phyloP scores from a whole-genome alignment of 2,329 filamentous ascomycete species.

The Fusarium virguliforme region DNA sequence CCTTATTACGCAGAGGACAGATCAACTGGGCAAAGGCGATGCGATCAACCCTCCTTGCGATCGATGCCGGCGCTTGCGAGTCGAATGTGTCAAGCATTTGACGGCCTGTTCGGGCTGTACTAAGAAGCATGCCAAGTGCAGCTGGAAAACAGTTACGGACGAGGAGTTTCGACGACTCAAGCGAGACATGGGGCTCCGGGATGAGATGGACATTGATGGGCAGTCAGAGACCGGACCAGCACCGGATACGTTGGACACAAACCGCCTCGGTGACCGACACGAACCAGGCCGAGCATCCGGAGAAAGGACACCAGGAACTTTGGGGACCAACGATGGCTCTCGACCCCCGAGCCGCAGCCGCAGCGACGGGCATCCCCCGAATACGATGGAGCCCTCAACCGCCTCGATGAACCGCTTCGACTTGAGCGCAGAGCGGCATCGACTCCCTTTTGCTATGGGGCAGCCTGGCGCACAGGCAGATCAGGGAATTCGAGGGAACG shows the following conservation, averaged over 20 bases:
- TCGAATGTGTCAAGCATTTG: constrained; percentile 87
- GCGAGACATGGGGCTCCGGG: constrained; percentile 50
- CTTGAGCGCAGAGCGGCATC: constrained; percentile 44
- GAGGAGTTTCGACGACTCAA: constrained; percentile 70
- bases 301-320: constrained; percentile 43
- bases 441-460: constrained; percentile 36
- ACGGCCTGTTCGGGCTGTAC: constrained; percentile 91
- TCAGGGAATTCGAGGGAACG: constrained; percentile 30
- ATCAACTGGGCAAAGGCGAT: constrained; percentile 81
- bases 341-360: constrained; percentile 46
- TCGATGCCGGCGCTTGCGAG: constrained; percentile 83
- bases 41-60: constrained; percentile 87
- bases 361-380: constrained; percentile 40
- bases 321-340: constrained; percentile 42
- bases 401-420: constrained; percentile 46
- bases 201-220: constrained; percentile 36
- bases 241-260: constrained; percentile 34
- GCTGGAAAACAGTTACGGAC: constrained; percentile 85
- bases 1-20: constrained; percentile 82
- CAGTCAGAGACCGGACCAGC: constrained; percentile 36
- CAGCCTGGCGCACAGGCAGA: constrained; percentile 29
- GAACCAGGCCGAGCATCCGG: constrained; percentile 34
- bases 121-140: constrained; percentile 91
- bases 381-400: constrained; percentile 43
- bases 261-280: constrained; percentile 37